Evolutionary conservation across 192 early-diverging fungal genomes (phyloP).

Genomic region (Blastocladiella britannica): DNA sequence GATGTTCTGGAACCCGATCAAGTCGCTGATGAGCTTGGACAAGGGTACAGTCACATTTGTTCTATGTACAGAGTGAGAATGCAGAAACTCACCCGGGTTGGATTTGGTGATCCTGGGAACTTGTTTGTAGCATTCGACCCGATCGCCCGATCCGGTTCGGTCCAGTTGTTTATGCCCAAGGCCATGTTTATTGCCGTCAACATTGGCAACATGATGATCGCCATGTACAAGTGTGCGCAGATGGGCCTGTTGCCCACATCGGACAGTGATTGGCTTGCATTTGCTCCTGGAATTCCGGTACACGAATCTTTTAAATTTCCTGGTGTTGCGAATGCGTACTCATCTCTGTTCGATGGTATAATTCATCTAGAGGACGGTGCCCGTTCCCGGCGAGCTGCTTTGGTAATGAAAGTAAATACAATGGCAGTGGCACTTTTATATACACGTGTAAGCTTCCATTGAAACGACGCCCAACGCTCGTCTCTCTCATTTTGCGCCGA

Average conservation of each 20-base stretch:
- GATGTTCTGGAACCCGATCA: constrained; percentile 72
- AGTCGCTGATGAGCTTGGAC: constrained; percentile 48
- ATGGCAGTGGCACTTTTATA: too few relatives aligned
- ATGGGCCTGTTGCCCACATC: constrained; percentile 95
- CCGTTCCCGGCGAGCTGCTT: too few relatives aligned
- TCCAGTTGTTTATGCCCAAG: constrained; percentile 54
- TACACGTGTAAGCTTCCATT: too few relatives aligned
- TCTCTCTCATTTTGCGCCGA: too few relatives aligned
- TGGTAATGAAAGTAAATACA: too few relatives aligned
- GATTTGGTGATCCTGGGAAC: constrained; percentile 4
- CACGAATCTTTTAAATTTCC: constrained; percentile 15
- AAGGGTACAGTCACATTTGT: constrained; percentile 22
- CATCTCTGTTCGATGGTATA: too few relatives aligned
- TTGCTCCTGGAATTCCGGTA: constrained; percentile 46
- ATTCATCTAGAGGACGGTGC: too few relatives aligned
- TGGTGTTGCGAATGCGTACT: too few relatives aligned
- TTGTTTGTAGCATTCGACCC: constrained; percentile 14
- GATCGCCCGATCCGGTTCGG: constrained; percentile 52
- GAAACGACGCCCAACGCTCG: too few relatives aligned
- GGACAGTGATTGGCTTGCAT: constrained; percentile 86
- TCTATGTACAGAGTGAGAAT: neutral
- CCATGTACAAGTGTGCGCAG: constrained; percentile 70
- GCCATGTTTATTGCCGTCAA: constrained; percentile 64
- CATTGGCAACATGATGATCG: constrained; percentile 55
- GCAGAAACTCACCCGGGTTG: constrained; percentile 1